Evolutionary conservation across 1,284 basidiomycete genomes (phyloP).

Genomic region (Ganoderma leucocontextum): DNA sequence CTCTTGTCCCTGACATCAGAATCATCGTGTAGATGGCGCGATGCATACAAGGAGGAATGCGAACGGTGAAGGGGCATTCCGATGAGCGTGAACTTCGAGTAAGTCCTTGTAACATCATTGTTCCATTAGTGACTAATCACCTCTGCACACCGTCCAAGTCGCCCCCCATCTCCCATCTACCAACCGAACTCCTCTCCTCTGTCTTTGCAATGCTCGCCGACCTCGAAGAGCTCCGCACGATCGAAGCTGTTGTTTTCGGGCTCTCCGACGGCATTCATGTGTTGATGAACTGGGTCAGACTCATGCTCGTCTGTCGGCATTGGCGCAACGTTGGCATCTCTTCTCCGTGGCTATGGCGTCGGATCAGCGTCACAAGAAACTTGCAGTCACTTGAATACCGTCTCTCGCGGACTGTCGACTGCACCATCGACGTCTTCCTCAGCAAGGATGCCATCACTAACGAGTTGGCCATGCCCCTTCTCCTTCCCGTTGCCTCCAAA

Average conservation of each 20-base stretch:
- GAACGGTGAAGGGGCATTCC: too few species aligned
- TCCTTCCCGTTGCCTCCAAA: not conserved
- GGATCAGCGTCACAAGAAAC: not conserved
- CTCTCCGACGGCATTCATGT: too few species aligned
- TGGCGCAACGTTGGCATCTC: not conserved
- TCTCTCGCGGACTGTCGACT: not conserved
- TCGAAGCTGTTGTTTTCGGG: too few species aligned
- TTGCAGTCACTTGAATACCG: not conserved
- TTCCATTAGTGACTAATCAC: too few species aligned
- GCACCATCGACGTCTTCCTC: not conserved
- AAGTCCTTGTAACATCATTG: too few species aligned
- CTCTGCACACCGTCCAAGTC: not conserved
- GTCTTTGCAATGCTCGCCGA: not conserved
- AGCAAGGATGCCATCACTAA: not conserved
- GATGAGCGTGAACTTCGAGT: too few species aligned
- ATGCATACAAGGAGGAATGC: too few species aligned
- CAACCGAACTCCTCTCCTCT: not conserved
- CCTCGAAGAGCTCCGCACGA: too few species aligned
- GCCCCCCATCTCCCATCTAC: not conserved
- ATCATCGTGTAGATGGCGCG: not conserved
- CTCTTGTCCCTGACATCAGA: not conserved
- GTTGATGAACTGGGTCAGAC: not conserved
- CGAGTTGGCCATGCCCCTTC: not conserved
- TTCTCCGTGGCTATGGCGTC: not conserved
- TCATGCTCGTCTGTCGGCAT: conserved; percentile 3